Percentiles rank a stretch among this genome's conserved stretches.
phyloP scores from a whole-genome alignment of 495 filamentous ascomycete genomes.

The Oidiodendron maius region DNA sequence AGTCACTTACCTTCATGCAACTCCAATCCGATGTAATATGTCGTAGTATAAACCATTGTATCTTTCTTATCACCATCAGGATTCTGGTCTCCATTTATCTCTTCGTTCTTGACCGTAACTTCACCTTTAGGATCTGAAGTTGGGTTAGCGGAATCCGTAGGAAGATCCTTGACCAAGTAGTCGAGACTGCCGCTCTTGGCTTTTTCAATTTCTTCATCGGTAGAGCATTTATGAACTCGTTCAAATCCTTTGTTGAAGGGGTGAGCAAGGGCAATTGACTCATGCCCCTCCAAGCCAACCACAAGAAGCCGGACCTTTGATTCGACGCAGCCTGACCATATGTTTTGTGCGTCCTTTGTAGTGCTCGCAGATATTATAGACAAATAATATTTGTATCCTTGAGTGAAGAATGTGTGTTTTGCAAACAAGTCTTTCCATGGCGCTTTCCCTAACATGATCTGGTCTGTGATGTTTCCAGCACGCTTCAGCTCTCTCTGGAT shows the following conservation, averaged over 20 bases:
- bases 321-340: conserved; percentile 89
- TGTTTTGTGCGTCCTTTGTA: conserved; percentile 75
- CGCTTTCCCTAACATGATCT: conserved; percentile 67
- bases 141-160: conserved; percentile 51
- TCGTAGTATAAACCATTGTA: conserved; percentile 70
- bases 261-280: conserved; percentile 74
- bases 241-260: conserved; percentile 93
- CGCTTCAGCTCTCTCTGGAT: conserved; percentile 77
- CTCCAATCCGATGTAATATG: conserved; percentile 83
- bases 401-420: conserved; percentile 86
- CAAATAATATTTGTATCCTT: conserved; percentile 90
- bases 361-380: conserved; percentile 80
- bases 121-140: conserved; percentile 26
- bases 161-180: conserved; percentile 50
- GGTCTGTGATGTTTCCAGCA: conserved; percentile 69
- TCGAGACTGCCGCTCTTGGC: conserved; percentile 67
- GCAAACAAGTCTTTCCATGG: conserved; percentile 85
- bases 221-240: conserved; percentile 66
- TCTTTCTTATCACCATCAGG: conserved; percentile 25
- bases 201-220: conserved; percentile 61
- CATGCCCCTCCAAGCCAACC: conserved; percentile 66
- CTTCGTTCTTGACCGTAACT: neutral
- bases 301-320: conserved; percentile 86
- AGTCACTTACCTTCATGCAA: conserved; percentile 52
- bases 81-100: conserved; percentile 18